Evolutionary conservation across 2,329 filamentous ascomycete species (phyloP).

Genomic region (Clarireedia monteithiana): DNA sequence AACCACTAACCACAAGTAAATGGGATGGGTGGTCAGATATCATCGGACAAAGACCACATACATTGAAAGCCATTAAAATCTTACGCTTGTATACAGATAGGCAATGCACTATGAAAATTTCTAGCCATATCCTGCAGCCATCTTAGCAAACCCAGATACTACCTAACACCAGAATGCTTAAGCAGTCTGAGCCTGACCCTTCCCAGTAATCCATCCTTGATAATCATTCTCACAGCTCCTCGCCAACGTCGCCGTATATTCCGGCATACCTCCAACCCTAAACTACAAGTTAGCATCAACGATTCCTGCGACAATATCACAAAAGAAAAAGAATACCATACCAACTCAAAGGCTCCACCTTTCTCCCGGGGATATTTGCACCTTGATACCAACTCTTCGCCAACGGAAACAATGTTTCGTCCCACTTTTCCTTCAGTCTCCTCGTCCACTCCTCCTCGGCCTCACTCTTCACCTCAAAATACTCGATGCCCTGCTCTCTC

Average conservation of each 20-base stretch:
- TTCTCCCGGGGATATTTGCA: slow-evolving; percentile 34
- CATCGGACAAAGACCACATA: too few species aligned
- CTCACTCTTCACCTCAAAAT: slow-evolving; percentile 28
- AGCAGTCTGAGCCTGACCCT: neutral
- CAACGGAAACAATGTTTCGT: slow-evolving; percentile 28
- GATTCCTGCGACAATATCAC: neutral
- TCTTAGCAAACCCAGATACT: too few species aligned
- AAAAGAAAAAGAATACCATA: neutral
- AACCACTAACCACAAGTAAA: too few species aligned
- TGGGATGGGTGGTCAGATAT: too few species aligned
- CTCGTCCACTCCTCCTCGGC: slow-evolving; percentile 30
- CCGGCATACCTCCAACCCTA: slow-evolving; percentile 5
- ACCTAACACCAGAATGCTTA: too few species aligned
- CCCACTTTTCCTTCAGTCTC: slow-evolving; percentile 25
- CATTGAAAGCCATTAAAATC: too few species aligned
- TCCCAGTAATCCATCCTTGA: slow-evolving; percentile 5
- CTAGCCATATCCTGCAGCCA: too few species aligned
- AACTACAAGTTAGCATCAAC: neutral
- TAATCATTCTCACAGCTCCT: slow-evolving; percentile 10
- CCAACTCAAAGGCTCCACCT: slow-evolving; percentile 31
- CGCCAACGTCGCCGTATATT: slow-evolving; percentile 3
- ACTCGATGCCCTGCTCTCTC: slow-evolving; percentile 23
- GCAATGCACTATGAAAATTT: too few species aligned
- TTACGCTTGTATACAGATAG: too few species aligned
- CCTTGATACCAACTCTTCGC: slow-evolving; percentile 36